Percentiles rank a stretch among this genome's conserved stretches.
Evolutionary conservation across 805 yeast species (phyloP).

Genomic region (Hemisphaericaspora nanyangensis): DNA sequence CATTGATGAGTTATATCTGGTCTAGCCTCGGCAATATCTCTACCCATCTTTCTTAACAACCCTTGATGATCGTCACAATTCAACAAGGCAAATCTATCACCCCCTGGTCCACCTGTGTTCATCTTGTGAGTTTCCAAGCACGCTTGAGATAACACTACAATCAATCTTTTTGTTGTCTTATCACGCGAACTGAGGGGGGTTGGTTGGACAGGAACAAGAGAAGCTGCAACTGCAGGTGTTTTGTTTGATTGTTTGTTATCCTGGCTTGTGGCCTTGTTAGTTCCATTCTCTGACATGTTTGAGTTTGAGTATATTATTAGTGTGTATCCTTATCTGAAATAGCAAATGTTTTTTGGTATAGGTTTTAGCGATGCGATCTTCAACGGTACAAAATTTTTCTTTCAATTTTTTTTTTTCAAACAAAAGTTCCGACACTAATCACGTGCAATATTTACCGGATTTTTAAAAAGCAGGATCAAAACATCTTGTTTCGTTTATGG

Average conservation of each 20-base stretch:
- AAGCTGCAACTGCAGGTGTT: constrained; percentile 44
- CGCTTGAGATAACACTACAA: constrained; percentile 95
- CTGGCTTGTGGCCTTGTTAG: not conserved
- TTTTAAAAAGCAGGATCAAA: no score
- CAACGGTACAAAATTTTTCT: no score
- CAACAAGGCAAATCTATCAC: constrained; percentile 85
- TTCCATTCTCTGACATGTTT: not conserved
- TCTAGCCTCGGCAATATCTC: constrained; percentile 96
- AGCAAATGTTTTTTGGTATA: no score
- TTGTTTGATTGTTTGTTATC: not conserved
- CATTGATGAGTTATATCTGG: constrained; percentile 99
- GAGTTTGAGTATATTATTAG: no score
- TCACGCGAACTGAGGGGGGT: constrained; percentile 76
- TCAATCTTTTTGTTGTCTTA: constrained; percentile 78
- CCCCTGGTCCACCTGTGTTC: constrained; percentile 66
- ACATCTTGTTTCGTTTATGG: no score
- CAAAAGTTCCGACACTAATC: no score
- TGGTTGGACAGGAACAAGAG: constrained; percentile 86
- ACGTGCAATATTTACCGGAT: no score
- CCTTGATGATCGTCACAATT: constrained; percentile 99
- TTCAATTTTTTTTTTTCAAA: no score
- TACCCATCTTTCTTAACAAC: constrained; percentile 86
- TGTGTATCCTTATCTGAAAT: no score
- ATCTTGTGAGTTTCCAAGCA: constrained; percentile 93
- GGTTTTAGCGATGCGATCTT: no score